A percentile compares a stretch with the other conserved stretches of the same genome.
phyloP scores from a whole-genome alignment of 495 filamentous ascomycete species.

The Clavariopsis aquatica region DNA sequence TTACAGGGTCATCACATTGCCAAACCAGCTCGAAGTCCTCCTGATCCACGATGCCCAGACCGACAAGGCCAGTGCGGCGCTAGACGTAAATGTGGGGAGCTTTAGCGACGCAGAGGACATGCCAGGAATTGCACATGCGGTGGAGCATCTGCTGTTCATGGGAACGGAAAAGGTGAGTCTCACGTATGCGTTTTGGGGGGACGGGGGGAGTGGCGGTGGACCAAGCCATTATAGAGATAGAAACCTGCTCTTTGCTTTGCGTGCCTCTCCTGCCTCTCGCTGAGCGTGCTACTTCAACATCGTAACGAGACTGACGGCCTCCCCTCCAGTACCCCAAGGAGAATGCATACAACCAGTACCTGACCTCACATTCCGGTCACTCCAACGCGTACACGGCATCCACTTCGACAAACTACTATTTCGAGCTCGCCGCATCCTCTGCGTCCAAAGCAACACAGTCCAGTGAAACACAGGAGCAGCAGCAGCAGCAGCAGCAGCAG shows the following conservation, averaged over 20 bases:
- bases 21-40: conserved; percentile 89
- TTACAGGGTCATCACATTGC: conserved; percentile 82
- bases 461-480: conserved; percentile 34
- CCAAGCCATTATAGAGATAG: neutral
- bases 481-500: conserved; percentile 32
- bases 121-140: conserved; percentile 90
- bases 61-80: conserved; percentile 92
- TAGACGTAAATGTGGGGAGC: conserved; percentile 95
- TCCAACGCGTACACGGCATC: conserved; percentile 94
- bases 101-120: conserved; percentile 89
- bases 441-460: conserved; percentile 21
- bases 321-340: conserved; percentile 74
- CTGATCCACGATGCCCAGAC: conserved; percentile 93
- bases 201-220: too few species aligned
- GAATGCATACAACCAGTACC: conserved; percentile 93
- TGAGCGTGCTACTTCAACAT: neutral
- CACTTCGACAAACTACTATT: conserved; percentile 97
- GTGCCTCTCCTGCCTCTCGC: neutral
- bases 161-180: conserved; percentile 83
- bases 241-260: conserved; percentile 1
- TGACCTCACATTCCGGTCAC: conserved; percentile 81
- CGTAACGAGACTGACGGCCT: neutral
- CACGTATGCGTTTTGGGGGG: neutral
- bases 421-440: conserved; percentile 78
- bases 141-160: conserved; percentile 97